Base-by-base conservation (phyloP, 495 filamentous ascomycete species). In the Apodospora peruviana region DNA sequence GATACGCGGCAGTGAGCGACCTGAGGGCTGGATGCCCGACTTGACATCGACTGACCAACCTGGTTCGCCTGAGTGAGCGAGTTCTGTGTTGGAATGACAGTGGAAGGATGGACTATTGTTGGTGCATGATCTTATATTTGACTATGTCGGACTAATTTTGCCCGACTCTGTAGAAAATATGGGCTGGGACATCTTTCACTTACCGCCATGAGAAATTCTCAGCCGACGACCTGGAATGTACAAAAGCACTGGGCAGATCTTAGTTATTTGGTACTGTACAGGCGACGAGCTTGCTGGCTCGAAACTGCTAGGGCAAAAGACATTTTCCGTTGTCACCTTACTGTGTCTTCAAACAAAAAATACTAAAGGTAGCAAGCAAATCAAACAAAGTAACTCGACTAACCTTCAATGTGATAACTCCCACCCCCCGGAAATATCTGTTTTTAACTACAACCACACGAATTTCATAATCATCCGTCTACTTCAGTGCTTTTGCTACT, bases 1-100 rank as follows among this genome's bases (percentile, higher is more conserved):
- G 24, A 83, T 98, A 11, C 72, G 94, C 10, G 93, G 94, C 0
- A 84, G 82, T 41, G 93, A 98, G 69, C 72, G 90, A 48, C 94
- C 93, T 3, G 85, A 84, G 54, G 93, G 93, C 4, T 97, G 93
- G 93, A 79, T 89, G 55, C 93, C 91, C 20, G 91, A 95, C 68
- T 58, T 90, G 52, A 76, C 72, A 21, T 40, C 53, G 4, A 45
- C 11, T 10, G 59, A 64, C 24, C 55, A 60, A 19, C 42, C 40
- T 4, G 59, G 47, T 0, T 49, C 52, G 18, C 21, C 38, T 10
- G 51, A 58, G 42, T 53, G 44, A 59, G 11, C 27, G n/a, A n/a
- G n/a, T n/a, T n/a, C 14, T 32, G 7, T 32, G 7, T 32, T 32
- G 27, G 27, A 32, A 14, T 32, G 14, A 32, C 27, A 32, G 27